Base-by-base conservation (phyloP, 2,329 filamentous ascomycete genomes). In the Shiraia bambusicola region DNA sequence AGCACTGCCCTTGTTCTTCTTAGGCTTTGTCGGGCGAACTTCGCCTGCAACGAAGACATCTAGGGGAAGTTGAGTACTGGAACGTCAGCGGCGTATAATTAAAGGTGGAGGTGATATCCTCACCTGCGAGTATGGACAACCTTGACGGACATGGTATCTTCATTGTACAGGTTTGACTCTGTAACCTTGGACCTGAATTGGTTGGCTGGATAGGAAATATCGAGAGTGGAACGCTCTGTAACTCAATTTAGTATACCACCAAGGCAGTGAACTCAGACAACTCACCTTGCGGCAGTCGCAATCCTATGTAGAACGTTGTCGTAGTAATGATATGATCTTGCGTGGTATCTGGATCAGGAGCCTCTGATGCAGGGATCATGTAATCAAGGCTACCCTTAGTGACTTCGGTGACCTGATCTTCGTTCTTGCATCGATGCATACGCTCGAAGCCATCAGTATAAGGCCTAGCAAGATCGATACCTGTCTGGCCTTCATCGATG, bases 371-470 rank as follows among this genome's bases (percentile, higher is more conserved):
- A 27, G 75, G 74, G 69, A 80, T 69, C 72, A 84, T 78, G 73
- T 76, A 83, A 28, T 80, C 72, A 26, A 82, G 74, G 31, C 75
- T 80, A 22, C 84, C 84, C 53, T 79, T 78, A 28, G 82, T 77
- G 19, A 84, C 79, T 38, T 77, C 75, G 16, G 83, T 77, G 29
- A 82, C 72, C 51, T 88, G 79, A 31, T 81, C 74, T 29, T 83
- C 80, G 28, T 70, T 77, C 43, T 74, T 73, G 65, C 83, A 92
- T 32, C 76, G 76, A 69, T 97, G 91, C 3, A 83, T 77, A 47
- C 93, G 82, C 56, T 95, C 87, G 63, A 94, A 95, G 3, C 88
- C 88, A 67, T 97, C 95, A 59, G 89, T 92, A 75, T 91, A 98
- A 0, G 91, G 87, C 56, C 93, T 89, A 1, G 93, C 91, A 16